A percentile compares a stretch with the other conserved stretches of the same genome.
phyloP scores from a whole-genome alignment of 1,284 basidiomycete genomes.

The Chondrostereum purpureum region DNA sequence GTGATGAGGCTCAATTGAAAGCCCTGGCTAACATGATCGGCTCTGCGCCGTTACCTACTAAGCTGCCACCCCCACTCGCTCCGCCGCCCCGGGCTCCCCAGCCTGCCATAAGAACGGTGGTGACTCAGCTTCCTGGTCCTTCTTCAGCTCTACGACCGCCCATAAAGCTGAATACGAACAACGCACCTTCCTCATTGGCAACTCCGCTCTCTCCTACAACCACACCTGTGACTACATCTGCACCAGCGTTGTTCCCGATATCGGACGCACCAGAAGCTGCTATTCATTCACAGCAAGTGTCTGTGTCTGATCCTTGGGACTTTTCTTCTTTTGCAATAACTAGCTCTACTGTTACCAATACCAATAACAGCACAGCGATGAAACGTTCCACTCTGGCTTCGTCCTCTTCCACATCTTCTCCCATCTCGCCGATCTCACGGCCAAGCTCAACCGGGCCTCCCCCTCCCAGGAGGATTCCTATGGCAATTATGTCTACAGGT shows the following conservation, averaged over 20 bases:
- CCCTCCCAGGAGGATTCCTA: constrained; percentile 14
- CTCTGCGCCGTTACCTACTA: constrained; percentile 36
- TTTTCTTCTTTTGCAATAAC: background rate
- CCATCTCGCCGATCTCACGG: background rate
- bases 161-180: background rate
- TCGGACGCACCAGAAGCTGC: too few relatives aligned
- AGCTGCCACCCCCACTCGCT: constrained; percentile 41
- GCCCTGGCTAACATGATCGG: constrained; percentile 31
- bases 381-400: too few relatives aligned
- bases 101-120: constrained; percentile 2
- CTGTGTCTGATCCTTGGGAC: background rate
- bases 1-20: constrained; percentile 20
- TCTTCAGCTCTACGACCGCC: background rate
- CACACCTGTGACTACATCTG: too few relatives aligned
- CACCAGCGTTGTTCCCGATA: background rate
- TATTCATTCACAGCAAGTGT: too few relatives aligned
- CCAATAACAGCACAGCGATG: too few relatives aligned
- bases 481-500: constrained; percentile 23
- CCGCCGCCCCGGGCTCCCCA: constrained; percentile 30
- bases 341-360: too few relatives aligned
- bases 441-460: background rate
- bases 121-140: too few relatives aligned
- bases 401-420: background rate
- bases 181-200: background rate
- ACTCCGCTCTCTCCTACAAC: background rate